Evolutionary conservation across 352 stramenopile species (phyloP), one percentile per base, ranked within the genome.

Genomic region (Pythium angustatum): DNA sequence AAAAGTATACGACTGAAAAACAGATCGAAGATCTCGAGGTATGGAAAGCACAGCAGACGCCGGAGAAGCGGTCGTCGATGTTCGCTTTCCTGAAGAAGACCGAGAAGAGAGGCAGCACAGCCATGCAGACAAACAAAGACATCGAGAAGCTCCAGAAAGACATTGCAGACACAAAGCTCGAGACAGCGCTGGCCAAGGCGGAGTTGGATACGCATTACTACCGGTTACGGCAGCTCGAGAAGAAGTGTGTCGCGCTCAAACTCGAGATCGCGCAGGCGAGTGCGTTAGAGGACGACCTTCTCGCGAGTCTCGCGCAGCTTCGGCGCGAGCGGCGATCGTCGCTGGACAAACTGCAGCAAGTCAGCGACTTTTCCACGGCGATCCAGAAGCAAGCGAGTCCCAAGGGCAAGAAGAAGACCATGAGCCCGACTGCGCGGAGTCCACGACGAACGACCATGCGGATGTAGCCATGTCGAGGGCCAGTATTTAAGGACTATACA

Each of bases 1-100:
- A 91, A 49, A 85, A 77, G 27, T 91, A 89, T 60, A 88, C 80
- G 9, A 88, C 76, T 1, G 72, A 90, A 54, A 78, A 85, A 60
- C 73, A 88, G 55, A 88, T 90, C 48, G 68, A 72, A 38, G 80
- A 91, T 24, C 71, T 79, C 10, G 80, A 88, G 52, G 66, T 66
- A 19, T 88, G 82, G 59, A 88, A 87, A 34, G 43, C 66, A 28
- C 69, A 69, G 55, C 45, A 73, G 10, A 62, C 68, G 5, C 66
- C 70, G 45, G 56, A 64, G 21, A 66, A 56, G 22, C 56, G 54
- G 30, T 70, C 69, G 17, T 65, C 62, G n/a, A 60, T 69, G 36
- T 53, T 71, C 12, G 57, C 58, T 24, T 63, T 67, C 17, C 40
- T 68, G 21, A 51, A 62, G 11, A 61, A 62, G 24, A 14, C 45